phyloP scores from a whole-genome alignment of 306 rosid species.

The Dryas octopetala region DNA sequence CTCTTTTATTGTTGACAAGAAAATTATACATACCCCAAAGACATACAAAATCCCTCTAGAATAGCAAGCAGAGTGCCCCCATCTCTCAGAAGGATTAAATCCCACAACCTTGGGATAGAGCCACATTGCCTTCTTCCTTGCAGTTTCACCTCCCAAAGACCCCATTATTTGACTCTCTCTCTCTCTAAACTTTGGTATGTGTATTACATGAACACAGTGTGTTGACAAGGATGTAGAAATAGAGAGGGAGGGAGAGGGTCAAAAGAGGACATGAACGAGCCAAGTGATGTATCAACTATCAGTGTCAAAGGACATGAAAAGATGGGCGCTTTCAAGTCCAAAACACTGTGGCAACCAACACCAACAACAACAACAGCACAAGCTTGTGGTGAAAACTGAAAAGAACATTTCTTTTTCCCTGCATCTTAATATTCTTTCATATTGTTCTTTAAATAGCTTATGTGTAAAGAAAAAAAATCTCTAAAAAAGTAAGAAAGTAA shows the following conservation, averaged over 20 bases:
- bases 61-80: conserved; percentile 96
- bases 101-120: conserved; percentile 81
- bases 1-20: background rate
- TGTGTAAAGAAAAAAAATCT: background rate
- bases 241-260: conserved; percentile 47
- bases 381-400: conserved; percentile 57
- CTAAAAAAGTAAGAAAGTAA: conserved; percentile 1
- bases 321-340: conserved; percentile 99
- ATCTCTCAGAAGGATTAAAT: conserved; percentile 83
- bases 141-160: conserved; percentile 50
- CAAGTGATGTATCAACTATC: conserved; percentile 98
- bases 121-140: conserved; percentile 94
- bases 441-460: conserved; percentile 2
- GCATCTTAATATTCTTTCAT: background rate
- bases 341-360: conserved; percentile 98
- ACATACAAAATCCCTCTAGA: conserved; percentile 65
- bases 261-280: conserved; percentile 61
- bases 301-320: conserved; percentile 98
- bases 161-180: conserved; percentile 44
- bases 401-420: conserved; percentile 34
- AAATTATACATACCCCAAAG: conserved; percentile 76
- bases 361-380: conserved; percentile 53
- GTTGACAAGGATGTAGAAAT: conserved; percentile 49
- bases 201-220: conserved; percentile 36
- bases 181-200: background rate